Percentiles rank a stretch among this genome's conserved stretches.
Evolutionary conservation across 768 basidiomycete genomes (phyloP).

Genomic region (Leccinum variicolor): DNA sequence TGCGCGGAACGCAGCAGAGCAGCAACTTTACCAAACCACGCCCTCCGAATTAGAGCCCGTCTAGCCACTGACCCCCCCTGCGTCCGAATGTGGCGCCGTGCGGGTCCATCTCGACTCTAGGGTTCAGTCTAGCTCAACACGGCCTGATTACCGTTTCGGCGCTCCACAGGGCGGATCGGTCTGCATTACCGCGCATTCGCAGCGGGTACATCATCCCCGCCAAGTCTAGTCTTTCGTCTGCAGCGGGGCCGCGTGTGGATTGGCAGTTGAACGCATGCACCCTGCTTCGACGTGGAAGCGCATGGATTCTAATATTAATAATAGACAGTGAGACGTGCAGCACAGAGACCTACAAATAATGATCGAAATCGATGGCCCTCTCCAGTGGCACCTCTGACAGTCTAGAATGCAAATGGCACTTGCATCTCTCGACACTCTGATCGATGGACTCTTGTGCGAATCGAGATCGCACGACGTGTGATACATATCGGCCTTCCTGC

Average conservation of each 20-base stretch:
- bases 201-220: neutral
- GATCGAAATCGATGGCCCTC: neutral
- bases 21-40: conserved; percentile 26
- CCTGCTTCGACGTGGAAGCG: neutral
- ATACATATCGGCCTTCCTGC: neutral
- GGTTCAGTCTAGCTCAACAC: conserved; percentile 2
- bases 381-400: neutral
- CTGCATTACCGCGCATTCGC: neutral
- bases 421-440: neutral
- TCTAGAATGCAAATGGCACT: neutral
- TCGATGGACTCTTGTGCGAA: neutral
- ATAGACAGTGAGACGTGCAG: conserved; percentile 1
- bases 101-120: conserved; percentile 7
- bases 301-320: conserved; percentile 8
- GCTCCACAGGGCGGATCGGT: conserved; percentile 7
- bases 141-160: neutral
- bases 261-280: neutral
- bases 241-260: neutral
- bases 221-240: conserved; percentile 1
- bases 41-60: conserved; percentile 14
- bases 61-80: neutral
- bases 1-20: conserved; percentile 7
- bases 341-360: no score
- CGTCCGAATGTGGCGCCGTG: conserved; percentile 1
- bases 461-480: neutral